Percentiles rank a stretch among this genome's conserved stretches.
These are phyloP conservation scores for Kingdonia uniflora DNA, from an alignment of 164 flowering plant genomes.

Conservation along the genomic window DNA sequence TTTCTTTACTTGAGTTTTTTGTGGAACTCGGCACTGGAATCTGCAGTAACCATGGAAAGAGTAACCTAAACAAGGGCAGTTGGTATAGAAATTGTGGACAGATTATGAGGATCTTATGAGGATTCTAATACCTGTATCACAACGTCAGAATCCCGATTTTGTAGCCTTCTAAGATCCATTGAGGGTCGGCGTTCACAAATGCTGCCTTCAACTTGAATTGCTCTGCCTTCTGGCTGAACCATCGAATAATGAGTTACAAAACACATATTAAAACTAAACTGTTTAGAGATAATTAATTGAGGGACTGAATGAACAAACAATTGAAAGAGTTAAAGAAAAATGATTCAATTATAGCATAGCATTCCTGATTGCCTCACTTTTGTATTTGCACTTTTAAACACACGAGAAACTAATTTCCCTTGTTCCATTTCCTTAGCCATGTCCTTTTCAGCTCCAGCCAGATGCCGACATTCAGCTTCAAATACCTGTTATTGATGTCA, in stretches of 20 bases:
- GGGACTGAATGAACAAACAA: too few species aligned
- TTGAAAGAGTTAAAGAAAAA: neutral
- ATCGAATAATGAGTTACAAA: too few species aligned
- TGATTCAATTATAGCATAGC: slow-evolving; percentile 13
- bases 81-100: neutral
- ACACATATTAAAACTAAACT: too few species aligned
- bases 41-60: slow-evolving; percentile 22
- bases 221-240: slow-evolving; percentile 48
- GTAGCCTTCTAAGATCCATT: slow-evolving; percentile 31
- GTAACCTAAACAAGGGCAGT: neutral
- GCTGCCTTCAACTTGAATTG: slow-evolving; percentile 50
- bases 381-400: slow-evolving; percentile 11
- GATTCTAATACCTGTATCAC: slow-evolving; percentile 42
- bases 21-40: slow-evolving; percentile 30
- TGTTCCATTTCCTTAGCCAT: slow-evolving; percentile 1
- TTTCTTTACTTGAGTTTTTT: slow-evolving; percentile 20
- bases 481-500: slow-evolving; percentile 13
- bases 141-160: slow-evolving; percentile 47
- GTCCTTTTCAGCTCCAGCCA: slow-evolving; percentile 14
- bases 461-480: slow-evolving; percentile 13
- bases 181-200: slow-evolving; percentile 42
- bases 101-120: neutral
- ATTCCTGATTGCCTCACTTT: slow-evolving; percentile 14
- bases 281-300: too few species aligned
- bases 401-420: slow-evolving; percentile 9